Percentiles rank a stretch among this genome's conserved stretches.
Conservation (phyloP, 2,329 filamentous ascomycete species). For the Didymella lethalis region DNA sequence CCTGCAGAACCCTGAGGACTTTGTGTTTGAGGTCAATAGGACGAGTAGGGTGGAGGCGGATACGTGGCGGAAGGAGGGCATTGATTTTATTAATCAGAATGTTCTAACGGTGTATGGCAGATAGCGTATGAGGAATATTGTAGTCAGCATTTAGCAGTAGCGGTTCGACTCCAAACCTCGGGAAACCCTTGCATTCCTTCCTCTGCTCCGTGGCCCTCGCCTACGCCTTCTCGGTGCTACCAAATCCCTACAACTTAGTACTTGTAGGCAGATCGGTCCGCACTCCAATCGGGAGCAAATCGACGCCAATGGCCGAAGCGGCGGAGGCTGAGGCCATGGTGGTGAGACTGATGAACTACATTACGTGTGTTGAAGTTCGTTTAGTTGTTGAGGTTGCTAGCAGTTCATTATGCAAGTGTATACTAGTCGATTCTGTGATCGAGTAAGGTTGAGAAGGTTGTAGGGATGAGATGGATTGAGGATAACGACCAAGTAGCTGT, state of each 20-base stretch:
- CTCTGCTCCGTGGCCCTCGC: background rate
- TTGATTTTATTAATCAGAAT: slow-evolving; percentile 47
- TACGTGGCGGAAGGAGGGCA: slow-evolving; percentile 53
- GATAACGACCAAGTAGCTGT: background rate
- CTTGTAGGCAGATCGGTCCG: background rate
- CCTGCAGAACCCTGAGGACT: slow-evolving; percentile 43
- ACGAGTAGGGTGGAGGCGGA: slow-evolving; percentile 47
- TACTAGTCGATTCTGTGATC: background rate
- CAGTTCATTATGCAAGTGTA: background rate
- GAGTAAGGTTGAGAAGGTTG: background rate
- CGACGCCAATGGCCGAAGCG: background rate
- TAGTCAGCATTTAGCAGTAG: background rate
- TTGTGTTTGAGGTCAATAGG: slow-evolving; percentile 54
- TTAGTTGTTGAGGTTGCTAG: background rate
- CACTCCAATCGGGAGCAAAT: background rate
- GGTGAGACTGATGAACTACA: background rate
- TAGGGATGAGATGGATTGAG: background rate
- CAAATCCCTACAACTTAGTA: background rate
- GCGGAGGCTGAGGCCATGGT: background rate
- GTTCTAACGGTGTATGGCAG: slow-evolving; percentile 19
- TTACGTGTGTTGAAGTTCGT: background rate
- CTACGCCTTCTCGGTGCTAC: background rate
- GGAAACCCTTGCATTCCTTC: background rate
- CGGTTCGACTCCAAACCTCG: background rate
- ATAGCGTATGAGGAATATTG: background rate